A percentile compares a stretch with the other conserved stretches of the same genome.
These are phyloP conservation scores for Craterostigma plantagineum DNA, from an alignment of 257 asterid genomes.

Conservation along the genomic window DNA sequence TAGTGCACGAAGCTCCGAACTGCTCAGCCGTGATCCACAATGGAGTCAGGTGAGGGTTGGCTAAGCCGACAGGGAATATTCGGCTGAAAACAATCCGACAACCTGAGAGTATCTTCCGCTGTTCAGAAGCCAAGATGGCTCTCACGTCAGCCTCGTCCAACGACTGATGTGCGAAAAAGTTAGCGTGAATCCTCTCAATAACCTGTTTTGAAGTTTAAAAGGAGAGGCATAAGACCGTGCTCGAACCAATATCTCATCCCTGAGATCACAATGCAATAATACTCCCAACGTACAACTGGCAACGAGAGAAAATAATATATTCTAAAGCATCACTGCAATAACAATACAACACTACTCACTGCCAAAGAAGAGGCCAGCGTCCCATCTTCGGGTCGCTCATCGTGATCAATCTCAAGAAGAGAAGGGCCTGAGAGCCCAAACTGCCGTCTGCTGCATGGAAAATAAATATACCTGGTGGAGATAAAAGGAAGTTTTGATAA, in stretches of 20 bases:
- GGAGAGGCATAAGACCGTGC: no score
- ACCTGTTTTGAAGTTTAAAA: constrained; percentile 24
- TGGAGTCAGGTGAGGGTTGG: constrained; percentile 89
- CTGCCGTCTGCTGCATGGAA: constrained; percentile 94
- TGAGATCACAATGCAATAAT: no score
- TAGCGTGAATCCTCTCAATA: constrained; percentile 66
- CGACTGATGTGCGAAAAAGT: constrained; percentile 45
- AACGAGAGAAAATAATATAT: no score
- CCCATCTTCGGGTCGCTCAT: constrained; percentile 96
- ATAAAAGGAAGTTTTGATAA: constrained; percentile 3
- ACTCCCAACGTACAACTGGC: no score
- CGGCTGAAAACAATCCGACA: constrained; percentile 90
- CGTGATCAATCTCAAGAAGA: constrained; percentile 93
- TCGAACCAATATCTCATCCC: no score
- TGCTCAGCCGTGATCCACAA: constrained; percentile 96
- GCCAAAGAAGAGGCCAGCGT: constrained; percentile 77
- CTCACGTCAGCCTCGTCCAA: constrained; percentile 88
- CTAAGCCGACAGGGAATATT: constrained; percentile 88
- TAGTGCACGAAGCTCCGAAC: constrained; percentile 76
- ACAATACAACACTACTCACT: constrained; percentile 45
- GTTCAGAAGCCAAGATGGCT: constrained; percentile 72
- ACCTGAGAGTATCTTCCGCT: constrained; percentile 67
- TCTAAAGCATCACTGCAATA: no score
- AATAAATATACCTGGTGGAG: constrained; percentile 63
- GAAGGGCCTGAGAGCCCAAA: constrained; percentile 94